Base-by-base conservation (phyloP, 495 filamentous ascomycete genomes). In the Trichocladium antarcticum region DNA sequence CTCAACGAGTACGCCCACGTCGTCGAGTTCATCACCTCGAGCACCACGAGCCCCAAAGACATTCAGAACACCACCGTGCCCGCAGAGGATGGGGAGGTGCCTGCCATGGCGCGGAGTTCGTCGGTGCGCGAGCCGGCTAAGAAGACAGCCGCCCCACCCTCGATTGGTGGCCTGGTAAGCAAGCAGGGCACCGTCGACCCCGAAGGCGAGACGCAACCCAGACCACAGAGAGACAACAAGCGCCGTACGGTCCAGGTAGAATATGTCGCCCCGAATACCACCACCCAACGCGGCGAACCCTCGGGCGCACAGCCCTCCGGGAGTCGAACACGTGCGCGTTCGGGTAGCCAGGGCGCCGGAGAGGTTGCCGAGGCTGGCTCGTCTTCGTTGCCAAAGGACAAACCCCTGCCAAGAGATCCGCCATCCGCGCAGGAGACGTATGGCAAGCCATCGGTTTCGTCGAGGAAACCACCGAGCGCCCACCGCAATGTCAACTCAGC, bases 211-310 rank as follows among this genome's bases (percentile, higher is more conserved):
- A 62, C 62, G 5, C 37, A 53, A 15, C 45, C 56, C 35, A 70
- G 64, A 53, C 82, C 80, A 56, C 72, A 87, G 65, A 79, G 84
- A 17, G 92, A 96, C 58, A 82, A 84, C 55, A 98, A 97, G 66
- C 81, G 92, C 32, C 77, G 88, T 46, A 99, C 92, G 0, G 88
- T 99, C 1, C 92, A 99, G 66, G 87, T 97, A 11, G 92, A 99
- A 68, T 99, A 99, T 70, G 93, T 99, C 42, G 84, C 87, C 35
- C 93, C 92, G 32, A 80, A 81, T 27, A 92, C 86, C 15, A 80
- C 87, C 54, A 96, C 92, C 4, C 73, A 75, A 55, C 63, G 73
- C 24, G 72, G 71, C n/a, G 74, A 76, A 37, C 27, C 65, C 9
- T 54, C 64, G 34, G 47, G 49, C 17, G 31, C 50, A 16, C 58